Percentiles rank a stretch among this genome's conserved stretches.
These are phyloP conservation scores for Myxozyma lipomycoides DNA, from an alignment of 805 yeast genomes.

Conservation along the genomic window DNA sequence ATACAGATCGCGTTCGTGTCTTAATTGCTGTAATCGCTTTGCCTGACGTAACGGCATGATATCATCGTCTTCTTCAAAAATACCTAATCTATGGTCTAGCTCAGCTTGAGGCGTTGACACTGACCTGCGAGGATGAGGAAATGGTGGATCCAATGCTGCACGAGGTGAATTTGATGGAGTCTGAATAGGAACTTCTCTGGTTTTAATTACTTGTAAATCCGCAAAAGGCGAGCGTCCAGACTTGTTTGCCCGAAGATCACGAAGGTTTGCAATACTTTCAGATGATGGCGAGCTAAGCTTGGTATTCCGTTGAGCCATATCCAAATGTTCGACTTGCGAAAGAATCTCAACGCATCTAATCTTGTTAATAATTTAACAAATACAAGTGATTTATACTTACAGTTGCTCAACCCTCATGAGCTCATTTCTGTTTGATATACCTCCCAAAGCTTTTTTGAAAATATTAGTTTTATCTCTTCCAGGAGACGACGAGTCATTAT, in stretches of 20 bases:
- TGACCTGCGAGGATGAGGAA: not conserved
- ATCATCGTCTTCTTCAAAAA: not conserved
- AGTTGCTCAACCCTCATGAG: conserved; percentile 15
- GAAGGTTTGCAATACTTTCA: no score
- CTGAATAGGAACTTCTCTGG: no score
- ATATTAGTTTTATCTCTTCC: conserved; percentile 7
- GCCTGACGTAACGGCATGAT: conserved; percentile 13
- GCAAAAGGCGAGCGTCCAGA: no score
- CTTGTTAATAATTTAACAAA: no score
- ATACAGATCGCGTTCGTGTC: conserved; percentile 6
- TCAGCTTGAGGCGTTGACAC: not conserved
- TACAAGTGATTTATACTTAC: conserved; percentile 5
- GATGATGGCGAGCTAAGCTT: no score
- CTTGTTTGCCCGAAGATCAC: no score
- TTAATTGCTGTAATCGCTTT: conserved; percentile 7
- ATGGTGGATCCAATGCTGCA: not conserved
- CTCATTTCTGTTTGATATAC: conserved; percentile 11
- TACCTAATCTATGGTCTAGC: not conserved
- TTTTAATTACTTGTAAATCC: no score
- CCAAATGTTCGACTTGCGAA: conserved; percentile 13
- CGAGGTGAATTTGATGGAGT: not conserved
- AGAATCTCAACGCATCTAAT: conserved; percentile 13
- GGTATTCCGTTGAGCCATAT: not conserved
- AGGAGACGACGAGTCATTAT: not conserved
- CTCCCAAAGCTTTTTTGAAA: conserved; percentile 9